Percentiles rank a stretch among this genome's conserved stretches.
Evolutionary conservation across 257 asterid genomes (phyloP).

Genomic region (Capsicum baccatum): DNA sequence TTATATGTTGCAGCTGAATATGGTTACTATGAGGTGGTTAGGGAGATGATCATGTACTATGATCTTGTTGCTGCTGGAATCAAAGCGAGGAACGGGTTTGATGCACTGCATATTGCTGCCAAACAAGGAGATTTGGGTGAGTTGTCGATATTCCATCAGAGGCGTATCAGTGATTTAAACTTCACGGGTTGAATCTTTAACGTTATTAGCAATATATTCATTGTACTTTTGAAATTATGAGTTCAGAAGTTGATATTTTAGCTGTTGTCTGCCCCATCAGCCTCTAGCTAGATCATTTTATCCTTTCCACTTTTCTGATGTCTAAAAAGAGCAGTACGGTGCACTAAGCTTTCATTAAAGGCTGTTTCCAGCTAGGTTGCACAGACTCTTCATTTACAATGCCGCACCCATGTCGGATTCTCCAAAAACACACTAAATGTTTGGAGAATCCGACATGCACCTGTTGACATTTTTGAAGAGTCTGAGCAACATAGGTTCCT

Average conservation of each 20-base stretch:
- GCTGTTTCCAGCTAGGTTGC: too few relatives aligned
- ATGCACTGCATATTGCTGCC: constrained; percentile 59
- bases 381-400: too few relatives aligned
- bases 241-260: neutral
- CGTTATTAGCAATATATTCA: neutral
- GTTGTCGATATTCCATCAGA: neutral
- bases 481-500: neutral
- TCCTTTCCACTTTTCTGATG: constrained; percentile 1
- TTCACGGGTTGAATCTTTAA: neutral
- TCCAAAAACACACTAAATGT: too few relatives aligned
- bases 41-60: constrained; percentile 48
- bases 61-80: constrained; percentile 53
- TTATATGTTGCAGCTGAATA: constrained; percentile 58
- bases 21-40: constrained; percentile 52
- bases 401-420: too few relatives aligned
- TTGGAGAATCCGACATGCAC: too few relatives aligned
- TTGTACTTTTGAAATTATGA: neutral
- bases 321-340: neutral
- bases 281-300: neutral
- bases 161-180: neutral
- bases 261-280: neutral
- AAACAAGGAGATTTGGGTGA: constrained; percentile 64
- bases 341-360: neutral
- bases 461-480: too few relatives aligned
- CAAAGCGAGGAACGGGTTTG: constrained; percentile 60